Base-by-base conservation (phyloP, 2,329 filamentous ascomycete genomes). In the Emmonsiellopsis sp. region DNA sequence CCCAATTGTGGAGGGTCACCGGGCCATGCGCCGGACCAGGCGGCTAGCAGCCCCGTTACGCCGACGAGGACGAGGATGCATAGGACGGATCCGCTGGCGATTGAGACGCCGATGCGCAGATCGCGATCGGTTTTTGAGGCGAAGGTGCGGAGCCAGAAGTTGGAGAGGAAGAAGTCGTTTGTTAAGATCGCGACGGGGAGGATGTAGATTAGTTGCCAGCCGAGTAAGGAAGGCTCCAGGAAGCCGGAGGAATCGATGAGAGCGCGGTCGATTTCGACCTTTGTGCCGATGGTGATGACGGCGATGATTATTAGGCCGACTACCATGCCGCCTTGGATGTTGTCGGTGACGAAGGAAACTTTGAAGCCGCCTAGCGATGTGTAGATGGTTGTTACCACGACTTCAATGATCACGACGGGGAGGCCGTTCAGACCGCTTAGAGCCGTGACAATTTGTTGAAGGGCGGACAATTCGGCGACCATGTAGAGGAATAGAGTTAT, bases 161-260 rank as follows among this genome's bases (percentile, higher is more conserved):
- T 85, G 34, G 86, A 89, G 43, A 93, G 76, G 74, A 93, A 93
- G 76, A 93, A 91, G 74, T 91, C 84, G 72, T 92, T 93, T 55
- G 87, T 91, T 53, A 91, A 66, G 58, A 93, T 80, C 44, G 88
- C 88, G 5, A 93, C 79, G 0, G 89, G 87, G 1, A 93, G 78
- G 59, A 93, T 92, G 72, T 92, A 93, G 37, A 93, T 74, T 11
- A 93, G 79, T 69, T 93, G 88, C 87, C 89, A 93, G 53, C 89
- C 89, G 1, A 93, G 76, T 2, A 89, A 76, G 54, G 73, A 86
- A 5, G 84, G 62, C 44, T 89, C 75, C n/a, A 85, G 79, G 30
- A 89, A 78, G 7, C 83, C 83, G 0, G 87, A 90, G 5, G 80
- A 72, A 1, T 81, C 80, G 61, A 93, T 82, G 10, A 89, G 76